Evolutionary conservation across 768 basidiomycete species (phyloP), one percentile per base, ranked within the genome.

Genomic region (Sarcomyxa edulis): DNA sequence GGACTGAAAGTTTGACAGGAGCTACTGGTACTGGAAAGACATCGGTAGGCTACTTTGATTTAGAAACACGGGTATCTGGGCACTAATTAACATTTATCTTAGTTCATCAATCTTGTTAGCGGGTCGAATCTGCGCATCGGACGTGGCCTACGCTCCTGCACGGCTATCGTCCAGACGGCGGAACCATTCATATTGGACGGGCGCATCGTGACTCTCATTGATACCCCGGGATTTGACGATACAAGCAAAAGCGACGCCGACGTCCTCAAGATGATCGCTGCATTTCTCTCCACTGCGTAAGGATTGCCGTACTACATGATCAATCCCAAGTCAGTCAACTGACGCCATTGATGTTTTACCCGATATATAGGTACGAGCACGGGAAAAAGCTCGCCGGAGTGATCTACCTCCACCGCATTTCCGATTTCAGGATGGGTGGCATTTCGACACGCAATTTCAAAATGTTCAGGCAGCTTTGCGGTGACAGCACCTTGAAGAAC

Each of bases 151-250:
- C 58, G 68, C 37, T 79, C 76, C 11, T 78, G 72, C 45, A 80
- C 78, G 0, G 58, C 52, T 31, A 56, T 57, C 7, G 68, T 80
- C 1, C 61, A 69, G 37, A 54, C 64, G 3, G 59, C 70, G 0
- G 44, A 60, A 7, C 56, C 69, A 0, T 74, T 78, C 47, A 45
- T 55, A 18, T 49, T 75, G 8, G 65, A 71, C 27, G 71, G 65
- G 2, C 54, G 53, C 7, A 49, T 39, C 11, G 59, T 78, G 24
- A 66, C 57, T 0, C 50, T 81, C 12, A 66, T 81, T 32, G 78
- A 80, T 45, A 80, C 78, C 0, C 77, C 78, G 0, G 78, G 78
- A 5, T 79, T 78, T 40, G 77, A 77, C 44, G 75, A 78, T 47
- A 71, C 74, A 3, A 60, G 53, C 3, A 61, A 58, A 33, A 69